phyloP scores from a whole-genome alignment of 768 basidiomycete genomes.

The Lentinula aciculospora region DNA sequence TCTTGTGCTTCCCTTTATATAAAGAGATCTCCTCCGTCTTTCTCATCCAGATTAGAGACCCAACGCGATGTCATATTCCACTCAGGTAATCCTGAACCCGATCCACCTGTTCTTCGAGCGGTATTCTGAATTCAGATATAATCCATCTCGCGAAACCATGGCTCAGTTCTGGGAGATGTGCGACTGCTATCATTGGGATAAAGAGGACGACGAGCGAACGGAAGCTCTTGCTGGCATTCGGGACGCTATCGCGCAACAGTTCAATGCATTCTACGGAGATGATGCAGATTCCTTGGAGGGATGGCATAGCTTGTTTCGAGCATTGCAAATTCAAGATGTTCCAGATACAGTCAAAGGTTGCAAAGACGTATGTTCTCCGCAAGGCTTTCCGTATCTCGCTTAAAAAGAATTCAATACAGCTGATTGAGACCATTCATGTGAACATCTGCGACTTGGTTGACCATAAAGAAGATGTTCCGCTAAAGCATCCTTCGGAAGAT shows the following conservation, averaged over 20 bases:
- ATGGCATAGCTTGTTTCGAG: conserved; percentile 3
- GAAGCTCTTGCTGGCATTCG: conserved; percentile 1
- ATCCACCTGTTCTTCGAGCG: not conserved
- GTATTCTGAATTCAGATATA: not conserved
- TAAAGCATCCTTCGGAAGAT: conserved; percentile 19
- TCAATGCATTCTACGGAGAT: conserved; percentile 7
- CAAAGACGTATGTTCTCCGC: not conserved
- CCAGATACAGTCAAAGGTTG: conserved; percentile 4
- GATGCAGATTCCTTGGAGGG: not conserved
- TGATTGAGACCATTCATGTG: conserved; percentile 24
- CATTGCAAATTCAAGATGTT: not conserved
- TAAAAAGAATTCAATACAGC: conserved; percentile 12
- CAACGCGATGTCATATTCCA: not conserved
- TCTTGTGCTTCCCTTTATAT: not conserved
- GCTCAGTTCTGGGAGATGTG: conserved; percentile 6
- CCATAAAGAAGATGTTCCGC: not conserved
- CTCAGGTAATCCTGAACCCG: not conserved
- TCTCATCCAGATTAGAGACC: not conserved
- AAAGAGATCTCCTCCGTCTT: not conserved
- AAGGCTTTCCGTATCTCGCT: not conserved
- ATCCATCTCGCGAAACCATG: conserved; percentile 3
- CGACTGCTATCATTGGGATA: not conserved
- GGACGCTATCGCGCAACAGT: conserved; percentile 9
- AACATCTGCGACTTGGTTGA: conserved; percentile 36
- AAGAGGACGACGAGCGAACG: not conserved